Evolutionary conservation across 495 filamentous ascomycete genomes (phyloP), one percentile per base, ranked within the genome.

Genomic region (Annulohypoxylon nitens): DNA sequence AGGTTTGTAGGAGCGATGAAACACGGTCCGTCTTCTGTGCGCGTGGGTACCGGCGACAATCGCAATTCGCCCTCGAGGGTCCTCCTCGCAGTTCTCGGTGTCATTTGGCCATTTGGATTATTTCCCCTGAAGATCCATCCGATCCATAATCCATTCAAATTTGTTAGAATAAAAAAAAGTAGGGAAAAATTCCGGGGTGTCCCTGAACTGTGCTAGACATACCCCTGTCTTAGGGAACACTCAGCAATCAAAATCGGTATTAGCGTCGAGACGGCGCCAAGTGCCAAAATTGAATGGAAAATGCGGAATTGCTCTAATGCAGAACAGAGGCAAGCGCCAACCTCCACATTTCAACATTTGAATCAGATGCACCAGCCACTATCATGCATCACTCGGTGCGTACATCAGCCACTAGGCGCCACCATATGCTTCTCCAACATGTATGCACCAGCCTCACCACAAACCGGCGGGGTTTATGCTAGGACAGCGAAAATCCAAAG

Each of bases 111-210:
- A 55, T 45, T 39, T 41, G 30, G 23, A 33, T 26, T 55, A 64
- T 30, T 64, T 64, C 70, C 70, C 74, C 74, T 76, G 70, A 76
- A 70, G 62, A 76, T 76, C 74, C 61, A 67, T 64, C 64, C 43
- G 23, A 25, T 26, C 23, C 10, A 14, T 25, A 58, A 76, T 76
- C 70, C 68, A 67, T 64, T 68, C 30, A 20, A 67, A 6, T 18
- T 48, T 41, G 43, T 47, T 50, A 37, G 39, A 43, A 43, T 43
- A 23, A 25, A 61, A 62, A 64, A 57, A 55, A 18, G 54, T 30
- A 68, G 39, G 55, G 53, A 73, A 73, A 39, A 64, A 67, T 62
- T 58, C 69, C 59, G 64, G 70, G 64, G 64, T 12, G 53, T 33
- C n/a, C 43, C 20, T 62, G 39, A 51, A 50, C 18, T 64, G 14